Evolutionary conservation across 345 rosid species (phyloP), one percentile per base, ranked within the genome.

Genomic region (Gossypium bickii): DNA sequence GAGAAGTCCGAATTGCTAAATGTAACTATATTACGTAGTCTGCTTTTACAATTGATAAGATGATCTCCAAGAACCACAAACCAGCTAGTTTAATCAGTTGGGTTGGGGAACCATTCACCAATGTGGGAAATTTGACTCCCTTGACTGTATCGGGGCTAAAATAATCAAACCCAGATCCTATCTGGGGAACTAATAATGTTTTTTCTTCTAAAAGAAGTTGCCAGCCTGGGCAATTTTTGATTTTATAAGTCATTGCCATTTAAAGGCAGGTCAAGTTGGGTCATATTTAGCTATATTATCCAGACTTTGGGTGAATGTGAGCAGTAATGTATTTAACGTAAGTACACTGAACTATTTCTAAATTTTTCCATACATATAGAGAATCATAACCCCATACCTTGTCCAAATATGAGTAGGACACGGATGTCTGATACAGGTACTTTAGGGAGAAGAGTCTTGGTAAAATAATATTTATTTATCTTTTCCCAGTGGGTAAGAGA

Each of bases 1-100:
- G 24, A 60, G 34, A 52, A 78, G 66, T 22, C 17, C 51, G n/a
- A 61, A 29, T 61, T 61, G 66, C 44, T 24, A 52, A 29, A 69
- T 61, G 51, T 68, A 71, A 56, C 29, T 67, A 17, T 45, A 47
- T 57, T 41, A 16, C 62, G 63, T 27, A 68, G 56, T 66, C 16
- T 47, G 3, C 22, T 38, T 58, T 58, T 59, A 27, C 68, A 47
- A 47, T 67, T 22, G 1, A 15, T 53, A 45, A 45, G 53, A 12
- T 45, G n/a, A 20, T 47, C 52, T 68, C 25, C 13, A 68, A 49
- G 57, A 68, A 16, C 47, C 24, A 41, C 15, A 64, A 64, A n/a
- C 24, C 68, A 9, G 15, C 2, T 38, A 34, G 45, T 34, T 62
- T 44, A 62, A 62, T 17, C 44, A 61, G 44, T 17, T 63, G 47